Base-by-base conservation (phyloP, 2,329 filamentous ascomycete genomes). In the Beauveria caledonica region DNA sequence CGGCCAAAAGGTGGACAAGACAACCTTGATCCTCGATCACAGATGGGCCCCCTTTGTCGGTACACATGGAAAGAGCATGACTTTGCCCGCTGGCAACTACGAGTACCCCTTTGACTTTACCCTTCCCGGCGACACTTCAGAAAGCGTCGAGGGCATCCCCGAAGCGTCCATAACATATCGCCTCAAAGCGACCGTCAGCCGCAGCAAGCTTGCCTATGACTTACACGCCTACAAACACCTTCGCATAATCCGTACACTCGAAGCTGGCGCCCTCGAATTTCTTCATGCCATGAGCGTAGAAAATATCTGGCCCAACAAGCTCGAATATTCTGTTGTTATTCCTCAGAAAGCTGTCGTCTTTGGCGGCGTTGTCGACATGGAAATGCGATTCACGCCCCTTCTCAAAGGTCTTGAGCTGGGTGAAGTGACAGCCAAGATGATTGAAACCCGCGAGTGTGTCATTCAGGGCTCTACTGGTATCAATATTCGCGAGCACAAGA, bases 291-390 rank as follows among this genome's bases (percentile, higher is more conserved):
- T 97, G 90, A 90, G 90, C 64, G 92, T 97, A 64, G 92, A 97
- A 74, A 97, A 97, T 70, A 89, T 96, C 64, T 99, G 94, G 94
- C 89, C 92, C 6, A 94, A 96, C 77, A 99, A 99, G 78, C 84
- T 97, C 67, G 90, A 96, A 72, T 99, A 99, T 76, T 93, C 91
- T 33, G 92, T 99, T 64, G 86, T 90, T 61, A 90, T 96, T 11
- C 93, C 94, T 0, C 92, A 91, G 69, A 97, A 97, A 76, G 94
- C 94, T 2, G 88, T 96, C 58, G 89, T 96, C 19, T 96, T 97
- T 68, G 94, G 94, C 54, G 95, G 90, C n/a, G 82, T 82, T 23
- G 86, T 97, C 53, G 85, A 86, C 1, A 81, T 96, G 62, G 87
- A 96, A 67, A 93, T 97, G 77, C 86, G 89, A 64, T 86, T 97